Conservation (phyloP, 2,329 filamentous ascomycete species). For the Xylariaceae sp. region DNA sequence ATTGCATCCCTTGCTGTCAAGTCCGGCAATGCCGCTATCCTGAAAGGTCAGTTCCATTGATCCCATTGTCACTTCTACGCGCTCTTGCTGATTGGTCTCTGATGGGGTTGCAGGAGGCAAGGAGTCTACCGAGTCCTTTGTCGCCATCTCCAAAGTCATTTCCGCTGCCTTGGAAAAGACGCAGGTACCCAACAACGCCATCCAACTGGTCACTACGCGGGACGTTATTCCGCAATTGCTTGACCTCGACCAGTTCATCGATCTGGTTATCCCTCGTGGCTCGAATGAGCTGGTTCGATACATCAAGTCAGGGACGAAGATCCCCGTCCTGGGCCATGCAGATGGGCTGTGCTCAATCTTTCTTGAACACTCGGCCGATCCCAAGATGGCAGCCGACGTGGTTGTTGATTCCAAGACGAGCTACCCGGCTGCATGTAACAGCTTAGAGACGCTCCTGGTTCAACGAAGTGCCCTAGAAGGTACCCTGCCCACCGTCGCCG, state of each 20-base stretch:
- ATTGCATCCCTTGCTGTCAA: conserved; percentile 95
- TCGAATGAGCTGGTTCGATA: conserved; percentile 86
- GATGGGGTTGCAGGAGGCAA: conserved; percentile 83
- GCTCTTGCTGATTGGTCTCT: neutral
- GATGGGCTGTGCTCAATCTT: conserved; percentile 90
- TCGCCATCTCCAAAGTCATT: conserved; percentile 83
- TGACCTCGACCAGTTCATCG: conserved; percentile 79
- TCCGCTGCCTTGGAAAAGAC: conserved; percentile 69
- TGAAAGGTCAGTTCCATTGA: conserved; percentile 62
- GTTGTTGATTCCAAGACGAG: conserved; percentile 89
- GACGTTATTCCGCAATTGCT: conserved; percentile 89
- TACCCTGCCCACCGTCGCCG: conserved; percentile 67
- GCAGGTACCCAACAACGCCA: conserved; percentile 75
- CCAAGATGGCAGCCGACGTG: conserved; percentile 66
- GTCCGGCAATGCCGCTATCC: conserved; percentile 92
- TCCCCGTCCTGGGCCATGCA: conserved; percentile 92
- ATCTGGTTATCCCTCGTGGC: conserved; percentile 90
- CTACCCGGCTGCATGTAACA: conserved; percentile 95
- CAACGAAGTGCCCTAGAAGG: conserved; percentile 65
- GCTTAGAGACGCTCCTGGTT: conserved; percentile 85
- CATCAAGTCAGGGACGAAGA: conserved; percentile 86
- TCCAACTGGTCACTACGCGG: conserved; percentile 91
- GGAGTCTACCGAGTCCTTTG: conserved; percentile 92
- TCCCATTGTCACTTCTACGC: neutral
- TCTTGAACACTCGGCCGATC: conserved; percentile 73